These are phyloP conservation scores for Epichloe sibirici DNA, from an alignment of 2,329 filamentous ascomycete species.

Conservation along the genomic window DNA sequence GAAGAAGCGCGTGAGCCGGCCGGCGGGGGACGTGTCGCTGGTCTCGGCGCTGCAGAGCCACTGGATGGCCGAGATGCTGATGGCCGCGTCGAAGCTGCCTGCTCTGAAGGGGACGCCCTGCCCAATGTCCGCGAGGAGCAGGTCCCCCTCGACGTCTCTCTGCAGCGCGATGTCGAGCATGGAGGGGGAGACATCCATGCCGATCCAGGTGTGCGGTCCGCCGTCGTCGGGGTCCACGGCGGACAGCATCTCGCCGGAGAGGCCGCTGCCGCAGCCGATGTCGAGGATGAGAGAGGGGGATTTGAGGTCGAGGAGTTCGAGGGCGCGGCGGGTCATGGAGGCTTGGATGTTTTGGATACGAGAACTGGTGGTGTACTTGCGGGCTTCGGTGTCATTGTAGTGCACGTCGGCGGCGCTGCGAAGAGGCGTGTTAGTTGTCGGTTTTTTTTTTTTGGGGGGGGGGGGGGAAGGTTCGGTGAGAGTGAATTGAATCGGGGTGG, in stretches of 20 bases:
- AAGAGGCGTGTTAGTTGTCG: neutral
- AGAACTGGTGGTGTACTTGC: constrained; percentile 94
- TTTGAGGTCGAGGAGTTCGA: constrained; percentile 75
- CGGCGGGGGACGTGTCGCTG: constrained; percentile 69
- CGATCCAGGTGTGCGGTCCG: constrained; percentile 89
- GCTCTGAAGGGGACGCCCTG: constrained; percentile 91
- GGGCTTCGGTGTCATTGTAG: constrained; percentile 90
- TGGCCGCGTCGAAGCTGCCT: constrained; percentile 86
- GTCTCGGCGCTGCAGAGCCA: constrained; percentile 96
- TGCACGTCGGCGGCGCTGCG: constrained; percentile 83
- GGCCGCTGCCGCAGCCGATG: constrained; percentile 87
- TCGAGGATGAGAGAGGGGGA: constrained; percentile 83
- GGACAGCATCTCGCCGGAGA: constrained; percentile 88
- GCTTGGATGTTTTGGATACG: constrained; percentile 94
- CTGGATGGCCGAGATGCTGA: constrained; percentile 92
- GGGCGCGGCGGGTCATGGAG: constrained; percentile 84
- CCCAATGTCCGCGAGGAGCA: constrained; percentile 90
- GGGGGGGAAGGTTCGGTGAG: constrained; percentile 7
- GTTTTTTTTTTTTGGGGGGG: neutral
- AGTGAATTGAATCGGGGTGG: constrained; percentile 7
- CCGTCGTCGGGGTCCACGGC: constrained; percentile 55
- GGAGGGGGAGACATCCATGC: constrained; percentile 88
- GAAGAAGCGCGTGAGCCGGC: constrained; percentile 75
- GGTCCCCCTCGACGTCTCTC: constrained; percentile 80
- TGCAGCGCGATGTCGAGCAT: constrained; percentile 96